A percentile compares a stretch with the other conserved stretches of the same genome.
phyloP scores from a whole-genome alignment of 2,329 filamentous ascomycete species.

The Ascocoryne sarcoides region DNA sequence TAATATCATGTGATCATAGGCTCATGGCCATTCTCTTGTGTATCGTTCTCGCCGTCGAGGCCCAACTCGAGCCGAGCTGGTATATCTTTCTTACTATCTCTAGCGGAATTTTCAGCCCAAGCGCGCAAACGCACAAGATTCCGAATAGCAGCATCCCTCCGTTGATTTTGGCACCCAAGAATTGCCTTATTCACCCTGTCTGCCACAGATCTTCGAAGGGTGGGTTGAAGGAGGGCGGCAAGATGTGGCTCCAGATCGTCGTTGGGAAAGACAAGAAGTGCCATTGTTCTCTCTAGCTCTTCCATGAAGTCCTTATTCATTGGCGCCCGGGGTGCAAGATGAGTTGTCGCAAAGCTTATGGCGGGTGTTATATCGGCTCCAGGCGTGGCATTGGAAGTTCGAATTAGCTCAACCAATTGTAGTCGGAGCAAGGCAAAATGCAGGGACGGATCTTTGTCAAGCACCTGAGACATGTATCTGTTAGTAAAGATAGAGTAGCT shows the following conservation, averaged over 20 bases:
- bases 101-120: constrained; percentile 60
- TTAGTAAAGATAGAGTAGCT: too few relatives aligned
- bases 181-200: constrained; percentile 85
- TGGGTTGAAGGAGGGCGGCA: constrained; percentile 67
- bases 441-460: constrained; percentile 73
- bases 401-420: constrained; percentile 90
- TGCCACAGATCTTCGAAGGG: constrained; percentile 75
- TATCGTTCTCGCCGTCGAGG: constrained; percentile 19
- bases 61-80: constrained; percentile 26
- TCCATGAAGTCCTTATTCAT: constrained; percentile 73
- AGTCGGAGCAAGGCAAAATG: constrained; percentile 86
- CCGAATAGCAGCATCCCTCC: constrained; percentile 73
- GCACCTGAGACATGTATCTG: constrained; percentile 49
- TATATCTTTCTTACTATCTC: constrained; percentile 28
- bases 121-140: constrained; percentile 72
- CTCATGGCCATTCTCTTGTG: constrained; percentile 19
- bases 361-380: constrained; percentile 66
- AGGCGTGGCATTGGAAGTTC: constrained; percentile 56
- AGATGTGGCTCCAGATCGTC: constrained; percentile 70
- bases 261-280: constrained; percentile 78
- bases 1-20: constrained; percentile 26
- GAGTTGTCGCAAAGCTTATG: constrained; percentile 76
- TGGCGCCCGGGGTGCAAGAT: constrained; percentile 80
- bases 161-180: constrained; percentile 60
- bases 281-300: constrained; percentile 88